These are phyloP conservation scores for Raffaelea deltoideospora DNA, from an alignment of 2,329 filamentous ascomycete genomes.

Conservation along the genomic window DNA sequence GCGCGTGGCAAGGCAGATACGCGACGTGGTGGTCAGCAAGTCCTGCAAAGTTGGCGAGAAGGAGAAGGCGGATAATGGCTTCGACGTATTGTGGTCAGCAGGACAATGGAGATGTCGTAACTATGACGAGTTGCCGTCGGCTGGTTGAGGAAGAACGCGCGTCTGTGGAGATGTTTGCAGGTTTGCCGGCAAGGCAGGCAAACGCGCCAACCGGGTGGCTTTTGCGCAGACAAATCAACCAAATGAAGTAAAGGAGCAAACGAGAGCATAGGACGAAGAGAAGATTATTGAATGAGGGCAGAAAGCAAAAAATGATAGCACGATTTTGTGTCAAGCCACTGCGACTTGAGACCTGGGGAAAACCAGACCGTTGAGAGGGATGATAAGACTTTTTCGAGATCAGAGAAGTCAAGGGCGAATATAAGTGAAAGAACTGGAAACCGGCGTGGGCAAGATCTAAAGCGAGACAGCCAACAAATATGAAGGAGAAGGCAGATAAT, in stretches of 20 bases:
- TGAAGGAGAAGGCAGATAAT: not conserved
- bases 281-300: not conserved
- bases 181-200: not conserved
- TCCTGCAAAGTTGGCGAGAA: not conserved
- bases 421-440: not conserved
- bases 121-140: too few relatives aligned
- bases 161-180: not conserved
- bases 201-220: not conserved
- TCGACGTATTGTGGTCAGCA: too few relatives aligned
- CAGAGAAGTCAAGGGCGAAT: not conserved
- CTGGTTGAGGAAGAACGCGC: too few relatives aligned
- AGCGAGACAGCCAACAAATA: not conserved
- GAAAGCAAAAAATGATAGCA: not conserved
- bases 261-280: not conserved
- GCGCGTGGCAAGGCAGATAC: too few relatives aligned
- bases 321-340: not conserved
- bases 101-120: too few relatives aligned
- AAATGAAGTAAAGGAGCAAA: not conserved
- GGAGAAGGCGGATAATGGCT: not conserved
- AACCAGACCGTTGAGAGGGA: too few relatives aligned
- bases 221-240: not conserved
- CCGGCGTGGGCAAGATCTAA: not conserved
- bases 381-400: not conserved
- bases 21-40: too few relatives aligned
- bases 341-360: too few relatives aligned